Base-by-base conservation (phyloP, 305 asterid genomes). In the Plantago lanceolata region DNA sequence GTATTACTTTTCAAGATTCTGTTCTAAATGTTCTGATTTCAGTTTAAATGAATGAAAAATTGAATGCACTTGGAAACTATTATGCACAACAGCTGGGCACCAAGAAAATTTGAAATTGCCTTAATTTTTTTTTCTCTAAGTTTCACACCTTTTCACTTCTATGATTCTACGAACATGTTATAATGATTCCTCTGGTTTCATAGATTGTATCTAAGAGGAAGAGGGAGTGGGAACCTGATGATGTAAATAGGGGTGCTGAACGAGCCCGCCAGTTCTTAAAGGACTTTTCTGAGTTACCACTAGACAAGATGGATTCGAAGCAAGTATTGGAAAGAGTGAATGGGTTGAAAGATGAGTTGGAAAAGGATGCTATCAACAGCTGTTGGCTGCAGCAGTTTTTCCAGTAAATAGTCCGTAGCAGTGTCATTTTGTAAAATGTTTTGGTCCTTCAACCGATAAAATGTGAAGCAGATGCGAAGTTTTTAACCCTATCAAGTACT, bases 361-460 rank as follows among this genome's bases (percentile, higher is more conserved):
- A 82, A 77, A 88, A 77, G 76, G 90, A 91, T 71, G 85, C 96
- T 7, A 78, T 57, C 13, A 67, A 76, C 74, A 70, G 77, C 59
- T 53, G 37, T 61, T 91, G 96, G 96, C 95, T 91, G 72, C 94
- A 85, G 76, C 90, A 86, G 50, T 88, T 91, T 75, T 62, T 91
- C 70, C 68, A 81, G 78, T 64, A 60, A 54, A 21, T 44, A 33
- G 9, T 56, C 0, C 26, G 31, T 21, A 19, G 19, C 20, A 8
- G 19, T 29, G 2, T 26, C 31, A 52, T 52, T 19, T 26, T 54
- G 37, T 55, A 40, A 40, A 40, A 40, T 40, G 13, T 9, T 40
- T 40, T 40, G 15, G 45, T 40, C 45, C 15, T 11, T 40, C 15
- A 40, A 3, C 45, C 3, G 45, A 40, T 40, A 40, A 3, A 9